phyloP scores from a whole-genome alignment of 2,329 filamentous ascomycete genomes.

The Exophiala phaeomuriformis region DNA sequence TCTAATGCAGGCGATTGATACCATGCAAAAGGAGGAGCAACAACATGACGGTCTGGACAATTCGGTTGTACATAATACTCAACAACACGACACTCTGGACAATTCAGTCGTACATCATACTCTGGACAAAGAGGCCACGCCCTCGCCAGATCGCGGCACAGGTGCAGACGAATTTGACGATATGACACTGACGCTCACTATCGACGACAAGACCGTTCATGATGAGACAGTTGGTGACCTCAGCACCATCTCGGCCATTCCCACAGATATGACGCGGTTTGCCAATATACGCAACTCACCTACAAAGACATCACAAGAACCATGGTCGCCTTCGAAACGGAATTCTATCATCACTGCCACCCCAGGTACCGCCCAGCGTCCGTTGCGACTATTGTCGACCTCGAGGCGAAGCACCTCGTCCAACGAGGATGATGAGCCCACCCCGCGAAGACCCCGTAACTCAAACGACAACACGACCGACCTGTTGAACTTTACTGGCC shows the following conservation, averaged over 20 bases:
- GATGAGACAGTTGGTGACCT: constrained; percentile 47
- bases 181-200: constrained; percentile 23
- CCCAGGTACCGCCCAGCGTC: constrained; percentile 40
- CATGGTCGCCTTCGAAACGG: constrained; percentile 40
- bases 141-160: constrained; percentile 14
- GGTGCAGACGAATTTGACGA: constrained; percentile 20
- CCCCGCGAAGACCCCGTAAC: constrained; percentile 45
- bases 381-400: constrained; percentile 33
- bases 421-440: constrained; percentile 32
- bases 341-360: constrained; percentile 36
- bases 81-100: constrained; percentile 32
- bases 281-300: constrained; percentile 64
- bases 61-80: constrained; percentile 20
- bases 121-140: constrained; percentile 3
- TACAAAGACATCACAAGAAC: constrained; percentile 39
- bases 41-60: constrained; percentile 25
- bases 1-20: constrained; percentile 24
- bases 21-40: constrained; percentile 39
- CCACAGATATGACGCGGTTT: constrained; percentile 72
- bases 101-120: constrained; percentile 22
- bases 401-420: constrained; percentile 29
- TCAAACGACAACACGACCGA: constrained; percentile 57
- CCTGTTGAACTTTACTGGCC: constrained; percentile 82
- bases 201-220: constrained; percentile 29
- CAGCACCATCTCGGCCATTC: constrained; percentile 82